Base-by-base conservation (phyloP, 1,139 yeast genomes). In the Saccharomyces hybrid region DNA sequence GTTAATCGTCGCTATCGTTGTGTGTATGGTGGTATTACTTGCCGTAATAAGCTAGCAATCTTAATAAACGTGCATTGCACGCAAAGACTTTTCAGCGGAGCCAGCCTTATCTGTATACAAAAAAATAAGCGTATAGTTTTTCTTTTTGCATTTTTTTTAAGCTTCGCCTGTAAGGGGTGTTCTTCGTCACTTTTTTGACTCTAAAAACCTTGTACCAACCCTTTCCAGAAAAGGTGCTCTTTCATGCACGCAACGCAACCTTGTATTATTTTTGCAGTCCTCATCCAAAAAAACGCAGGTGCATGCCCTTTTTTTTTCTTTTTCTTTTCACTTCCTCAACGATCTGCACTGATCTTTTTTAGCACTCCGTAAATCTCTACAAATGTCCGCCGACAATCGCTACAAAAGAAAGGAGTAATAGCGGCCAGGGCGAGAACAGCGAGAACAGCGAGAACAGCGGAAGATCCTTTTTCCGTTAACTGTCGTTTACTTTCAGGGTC, bases 1-100 rank as follows among this genome's bases (percentile, higher is more conserved):
- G 0, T 61, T 83, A 48, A 69, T 78, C 0, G 71, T 81, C 1
- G 64, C 81, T 19, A 65, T 78, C 2, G 60, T 80, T 13, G 71
- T 82, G 9, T 72, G 76, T 8, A 52, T 67, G 28, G 54, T 67
- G 26, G 55, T 66, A 13, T 59, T 76, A 6, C 59, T 79, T 47
- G 78, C 77, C 3, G 63, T 77, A 8, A 53, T 77, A 19, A 68
- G 72, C 54, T 75, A 58, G 61, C 46, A 34, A 13, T 8, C 7
- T 11, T 3, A 31, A 29, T 19, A 19, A 47, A 29, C 34, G 19
- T 8, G 27, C 16, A 38, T 38, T 19, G 25, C 19, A 19, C 8
- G 19, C 25, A 16, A 23, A 38, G 44, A 38, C 44, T 14, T 34
- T 38, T 7, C 9, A 38, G 25, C 25, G 9, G 25, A 38, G 13